Conservation (phyloP, 1,284 basidiomycete species). For the Ceratobasidium theobromae region DNA sequence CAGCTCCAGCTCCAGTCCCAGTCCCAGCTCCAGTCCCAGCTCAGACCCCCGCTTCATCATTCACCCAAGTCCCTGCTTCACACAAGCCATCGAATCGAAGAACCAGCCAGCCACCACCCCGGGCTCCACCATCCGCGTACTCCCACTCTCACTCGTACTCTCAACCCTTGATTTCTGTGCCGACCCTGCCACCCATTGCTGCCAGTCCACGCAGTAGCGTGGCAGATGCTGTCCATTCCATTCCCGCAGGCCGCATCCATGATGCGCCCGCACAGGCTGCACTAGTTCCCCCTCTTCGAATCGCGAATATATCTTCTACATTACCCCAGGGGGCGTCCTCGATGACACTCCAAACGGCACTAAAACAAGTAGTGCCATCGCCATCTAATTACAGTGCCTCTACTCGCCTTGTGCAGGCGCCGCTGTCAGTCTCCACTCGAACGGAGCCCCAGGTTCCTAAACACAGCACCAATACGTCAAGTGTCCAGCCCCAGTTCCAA, state of each 20-base stretch:
- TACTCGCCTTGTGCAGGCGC: background rate
- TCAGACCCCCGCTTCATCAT: background rate
- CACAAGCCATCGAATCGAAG: background rate
- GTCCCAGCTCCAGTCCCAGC: background rate
- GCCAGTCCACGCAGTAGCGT: constrained; percentile 9
- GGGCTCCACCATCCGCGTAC: background rate
- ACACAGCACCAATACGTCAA: background rate
- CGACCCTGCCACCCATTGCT: constrained; percentile 8
- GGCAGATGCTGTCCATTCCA: background rate
- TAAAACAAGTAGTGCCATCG: background rate
- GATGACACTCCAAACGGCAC: background rate
- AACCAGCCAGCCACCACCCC: background rate
- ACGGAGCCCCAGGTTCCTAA: background rate
- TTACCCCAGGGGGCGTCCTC: background rate
- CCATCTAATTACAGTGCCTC: background rate
- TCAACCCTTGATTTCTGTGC: constrained; percentile 1
- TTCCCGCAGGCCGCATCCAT: background rate
- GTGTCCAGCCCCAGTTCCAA: background rate
- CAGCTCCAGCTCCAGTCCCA: background rate
- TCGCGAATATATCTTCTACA: background rate
- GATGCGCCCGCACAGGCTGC: no score
- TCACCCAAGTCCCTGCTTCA: background rate
- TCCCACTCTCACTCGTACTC: constrained; percentile 4
- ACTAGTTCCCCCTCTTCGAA: background rate
- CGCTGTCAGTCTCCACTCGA: background rate